Evolutionary conservation across 2,329 filamentous ascomycete genomes (phyloP).

Genomic region (Penicillium aurantiogriseum): DNA sequence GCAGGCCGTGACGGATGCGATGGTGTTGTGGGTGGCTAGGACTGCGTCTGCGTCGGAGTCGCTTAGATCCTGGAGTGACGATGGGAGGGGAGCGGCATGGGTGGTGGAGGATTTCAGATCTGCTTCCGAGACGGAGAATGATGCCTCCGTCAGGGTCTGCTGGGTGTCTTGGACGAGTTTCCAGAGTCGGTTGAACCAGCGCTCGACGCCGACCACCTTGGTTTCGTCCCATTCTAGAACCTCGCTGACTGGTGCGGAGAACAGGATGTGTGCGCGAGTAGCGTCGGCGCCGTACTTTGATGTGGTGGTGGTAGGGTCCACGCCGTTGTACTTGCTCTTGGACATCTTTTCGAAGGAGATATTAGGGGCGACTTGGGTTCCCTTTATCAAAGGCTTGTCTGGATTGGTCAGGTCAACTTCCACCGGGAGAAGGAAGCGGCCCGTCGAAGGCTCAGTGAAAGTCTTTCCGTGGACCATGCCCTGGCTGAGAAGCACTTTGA

Average conservation of each 20-base stretch:
- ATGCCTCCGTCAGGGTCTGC: slow-evolving; percentile 23
- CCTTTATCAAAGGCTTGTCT: slow-evolving; percentile 59
- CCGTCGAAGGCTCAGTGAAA: slow-evolving; percentile 69
- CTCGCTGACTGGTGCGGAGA: slow-evolving; percentile 80
- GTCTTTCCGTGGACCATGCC: slow-evolving; percentile 93
- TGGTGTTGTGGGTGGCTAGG: slow-evolving; percentile 65
- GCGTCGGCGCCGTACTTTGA: slow-evolving; percentile 76
- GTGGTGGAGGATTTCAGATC: slow-evolving; percentile 18
- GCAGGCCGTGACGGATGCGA: slow-evolving; percentile 65
- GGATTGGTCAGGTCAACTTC: slow-evolving; percentile 66
- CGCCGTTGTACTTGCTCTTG: slow-evolving; percentile 90
- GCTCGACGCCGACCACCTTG: slow-evolving; percentile 76
- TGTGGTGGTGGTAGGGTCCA: slow-evolving; percentile 74
- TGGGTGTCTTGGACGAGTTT: slow-evolving; percentile 52
- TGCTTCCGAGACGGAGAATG: slow-evolving; percentile 23
- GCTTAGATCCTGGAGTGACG: slow-evolving; percentile 32
- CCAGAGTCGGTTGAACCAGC: slow-evolving; percentile 72
- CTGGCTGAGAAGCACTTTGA: slow-evolving; percentile 78
- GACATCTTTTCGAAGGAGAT: slow-evolving; percentile 88
- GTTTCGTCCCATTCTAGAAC: slow-evolving; percentile 83
- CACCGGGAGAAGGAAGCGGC: slow-evolving; percentile 71
- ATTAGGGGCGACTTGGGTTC: slow-evolving; percentile 58
- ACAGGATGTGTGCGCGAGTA: slow-evolving; percentile 81
- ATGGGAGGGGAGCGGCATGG: slow-evolving; percentile 29
- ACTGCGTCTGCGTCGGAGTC: slow-evolving; percentile 52